phyloP scores from a whole-genome alignment of 306 rosid species.

The Lathyrus aphaca region DNA sequence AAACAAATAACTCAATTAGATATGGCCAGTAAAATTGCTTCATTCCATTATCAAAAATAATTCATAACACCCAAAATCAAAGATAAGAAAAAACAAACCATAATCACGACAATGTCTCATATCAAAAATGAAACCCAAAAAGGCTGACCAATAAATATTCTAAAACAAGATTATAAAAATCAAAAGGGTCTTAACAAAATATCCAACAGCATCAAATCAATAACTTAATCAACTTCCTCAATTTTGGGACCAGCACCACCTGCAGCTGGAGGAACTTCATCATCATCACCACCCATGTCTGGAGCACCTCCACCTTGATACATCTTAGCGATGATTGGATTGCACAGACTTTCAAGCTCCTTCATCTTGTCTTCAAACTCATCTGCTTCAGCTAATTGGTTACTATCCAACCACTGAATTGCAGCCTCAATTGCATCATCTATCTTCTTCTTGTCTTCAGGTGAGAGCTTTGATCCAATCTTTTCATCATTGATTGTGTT shows the following conservation, averaged over 20 bases:
- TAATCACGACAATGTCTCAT: neutral
- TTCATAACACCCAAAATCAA: neutral
- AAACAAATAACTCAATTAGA: too few relatives aligned
- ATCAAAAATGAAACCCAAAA: neutral
- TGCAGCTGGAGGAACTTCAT: constrained; percentile 24
- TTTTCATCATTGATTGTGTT: constrained; percentile 39
- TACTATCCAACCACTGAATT: neutral
- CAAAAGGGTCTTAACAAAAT: too few relatives aligned
- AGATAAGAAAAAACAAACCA: neutral
- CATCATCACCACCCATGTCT: too few relatives aligned
- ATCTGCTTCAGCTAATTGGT: too few relatives aligned
- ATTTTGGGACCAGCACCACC: constrained; percentile 79
- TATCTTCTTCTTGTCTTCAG: constrained; percentile 65
- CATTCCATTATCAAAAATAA: neutral
- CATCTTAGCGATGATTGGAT: constrained; percentile 60
- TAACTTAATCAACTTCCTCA: constrained; percentile 68
- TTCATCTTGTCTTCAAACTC: too few relatives aligned
- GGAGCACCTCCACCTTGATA: too few relatives aligned
- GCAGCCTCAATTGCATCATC: constrained; percentile 65
- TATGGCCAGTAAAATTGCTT: neutral
- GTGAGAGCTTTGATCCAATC: constrained; percentile 58
- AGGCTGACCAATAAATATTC: neutral
- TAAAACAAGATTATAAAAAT: neutral
- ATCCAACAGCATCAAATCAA: too few relatives aligned
- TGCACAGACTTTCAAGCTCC: constrained; percentile 46